Evolutionary conservation across 1,284 basidiomycete species (phyloP), one percentile per base, ranked within the genome.

Genomic region (Ustilago crameri): DNA sequence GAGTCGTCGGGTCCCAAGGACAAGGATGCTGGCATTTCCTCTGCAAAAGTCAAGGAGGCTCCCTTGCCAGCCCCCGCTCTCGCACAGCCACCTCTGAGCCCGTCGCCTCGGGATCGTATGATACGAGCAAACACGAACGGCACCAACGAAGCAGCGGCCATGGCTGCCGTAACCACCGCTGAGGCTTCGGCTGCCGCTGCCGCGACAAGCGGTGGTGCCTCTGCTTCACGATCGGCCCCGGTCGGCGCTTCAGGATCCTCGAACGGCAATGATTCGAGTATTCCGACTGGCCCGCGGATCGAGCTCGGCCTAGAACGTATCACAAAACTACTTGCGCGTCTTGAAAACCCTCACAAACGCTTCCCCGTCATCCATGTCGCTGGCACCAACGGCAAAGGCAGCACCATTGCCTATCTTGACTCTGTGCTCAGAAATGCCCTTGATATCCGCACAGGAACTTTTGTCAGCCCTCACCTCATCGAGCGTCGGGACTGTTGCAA

Each of bases 321-420:
- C 73, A 82, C 82, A 22, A 83, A 72, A 5, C 86, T 96, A 2
- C 86, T 91, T 50, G 64, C 81, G 5, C 82, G 86, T 52, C 86
- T 97, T 2, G 53, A 52, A 10, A 73, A 74, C 4, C 89, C 89
- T 0, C 85, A 87, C 0, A 90, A 91, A 76, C 88, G 85, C 0
- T 88, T 93, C 2, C 95, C 94, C 0, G 93, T 95, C 1, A 87
- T 94, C 37, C 96, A 98, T 81, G 88, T 98, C 51, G 90, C 93
- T 4, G 95, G 96, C 0, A 99, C 96, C 0, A 98, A 99, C 84
- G 95, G 95, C 27, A 99, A 99, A 84, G 96, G 96, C 26, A 94
- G 91, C 62, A 92, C 95, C 10, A 90, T 93, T 9, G 90, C 91
- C 2, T 86, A 95, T 51, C 85, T 97, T 14, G 89, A 93, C 4